phyloP scores from a whole-genome alignment of 2,329 filamentous ascomycete species.

The Penicillium rolfsii region DNA sequence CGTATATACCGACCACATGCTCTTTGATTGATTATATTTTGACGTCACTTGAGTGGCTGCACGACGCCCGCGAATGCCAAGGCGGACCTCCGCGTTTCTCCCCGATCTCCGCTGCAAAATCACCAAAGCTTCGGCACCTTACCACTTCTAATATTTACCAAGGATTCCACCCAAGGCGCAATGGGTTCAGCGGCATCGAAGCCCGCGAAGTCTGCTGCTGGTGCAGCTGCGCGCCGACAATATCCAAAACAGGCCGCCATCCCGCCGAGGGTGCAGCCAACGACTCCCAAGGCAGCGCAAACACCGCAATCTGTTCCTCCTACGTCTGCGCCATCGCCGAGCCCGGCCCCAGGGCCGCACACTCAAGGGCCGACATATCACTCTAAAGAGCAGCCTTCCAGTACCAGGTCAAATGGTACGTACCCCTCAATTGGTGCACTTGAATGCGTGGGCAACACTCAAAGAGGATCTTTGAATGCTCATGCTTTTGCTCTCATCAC shows the following conservation, averaged over 20 bases:
- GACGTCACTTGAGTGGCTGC: conserved; percentile 28
- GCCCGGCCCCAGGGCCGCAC: conserved; percentile 1
- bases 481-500: not conserved
- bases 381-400: conserved; percentile 39
- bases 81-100: conserved; percentile 25
- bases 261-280: conserved; percentile 35
- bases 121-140: not conserved
- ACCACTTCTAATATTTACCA: conserved; percentile 4
- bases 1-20: not conserved
- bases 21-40: conserved; percentile 22
- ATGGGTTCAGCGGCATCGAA: conserved; percentile 67
- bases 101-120: conserved; percentile 26
- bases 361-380: conserved; percentile 39
- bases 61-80: conserved; percentile 21
- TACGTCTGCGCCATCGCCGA: conserved; percentile 1
- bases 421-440: not conserved
- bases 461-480: not conserved
- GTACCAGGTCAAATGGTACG: conserved; percentile 41
- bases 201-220: conserved; percentile 53
- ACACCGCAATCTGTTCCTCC: conserved; percentile 13
- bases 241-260: conserved; percentile 56
- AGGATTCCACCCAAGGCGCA: conserved; percentile 2
- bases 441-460: not conserved
- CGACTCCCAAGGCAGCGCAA: conserved; percentile 26
- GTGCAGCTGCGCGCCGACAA: conserved; percentile 56